Percentiles rank a stretch among this genome's conserved stretches.
Conservation (phyloP, 768 basidiomycete species). For the Mycena pura region DNA sequence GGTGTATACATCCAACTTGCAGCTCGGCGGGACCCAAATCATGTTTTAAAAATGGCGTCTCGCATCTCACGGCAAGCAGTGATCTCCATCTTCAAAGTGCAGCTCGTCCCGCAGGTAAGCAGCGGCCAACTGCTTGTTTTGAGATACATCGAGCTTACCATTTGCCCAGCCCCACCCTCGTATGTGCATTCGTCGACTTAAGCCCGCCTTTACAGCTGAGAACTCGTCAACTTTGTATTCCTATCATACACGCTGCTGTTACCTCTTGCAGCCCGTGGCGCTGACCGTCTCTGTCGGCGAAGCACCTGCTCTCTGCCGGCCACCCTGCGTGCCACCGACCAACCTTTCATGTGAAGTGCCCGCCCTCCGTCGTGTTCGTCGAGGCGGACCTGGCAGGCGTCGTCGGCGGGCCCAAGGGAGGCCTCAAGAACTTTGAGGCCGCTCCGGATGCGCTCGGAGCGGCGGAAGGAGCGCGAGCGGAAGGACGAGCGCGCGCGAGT, state of each 20-base stretch:
- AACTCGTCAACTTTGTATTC: too few relatives aligned
- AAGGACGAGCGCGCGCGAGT: constrained; percentile 87
- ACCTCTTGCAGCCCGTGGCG: too few relatives aligned
- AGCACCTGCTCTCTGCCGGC: too few relatives aligned
- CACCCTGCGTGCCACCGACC: too few relatives aligned
- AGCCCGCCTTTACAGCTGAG: neutral
- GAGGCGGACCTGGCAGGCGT: constrained; percentile 85
- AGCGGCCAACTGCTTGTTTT: neutral
- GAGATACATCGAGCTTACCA: neutral
- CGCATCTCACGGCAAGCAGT: constrained; percentile 92
- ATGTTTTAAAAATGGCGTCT: constrained; percentile 99
- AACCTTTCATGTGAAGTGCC: too few relatives aligned
- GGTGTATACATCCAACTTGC: constrained; percentile 97
- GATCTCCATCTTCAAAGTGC: constrained; percentile 84
- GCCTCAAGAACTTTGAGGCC: constrained; percentile 83
- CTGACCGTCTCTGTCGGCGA: too few relatives aligned
- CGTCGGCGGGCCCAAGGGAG: constrained; percentile 66
- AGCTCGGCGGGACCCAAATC: constrained; percentile 99
- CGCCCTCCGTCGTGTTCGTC: constrained; percentile 90
- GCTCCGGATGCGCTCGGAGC: constrained; percentile 73
- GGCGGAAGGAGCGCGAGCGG: constrained; percentile 81
- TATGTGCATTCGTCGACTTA: constrained; percentile 9
- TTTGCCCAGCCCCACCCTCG: constrained; percentile 10
- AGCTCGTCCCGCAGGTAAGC: constrained; percentile 65
- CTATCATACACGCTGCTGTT: too few relatives aligned